Base-by-base conservation (phyloP, 2,329 filamentous ascomycete genomes). In the Fusarium coffeatum region DNA sequence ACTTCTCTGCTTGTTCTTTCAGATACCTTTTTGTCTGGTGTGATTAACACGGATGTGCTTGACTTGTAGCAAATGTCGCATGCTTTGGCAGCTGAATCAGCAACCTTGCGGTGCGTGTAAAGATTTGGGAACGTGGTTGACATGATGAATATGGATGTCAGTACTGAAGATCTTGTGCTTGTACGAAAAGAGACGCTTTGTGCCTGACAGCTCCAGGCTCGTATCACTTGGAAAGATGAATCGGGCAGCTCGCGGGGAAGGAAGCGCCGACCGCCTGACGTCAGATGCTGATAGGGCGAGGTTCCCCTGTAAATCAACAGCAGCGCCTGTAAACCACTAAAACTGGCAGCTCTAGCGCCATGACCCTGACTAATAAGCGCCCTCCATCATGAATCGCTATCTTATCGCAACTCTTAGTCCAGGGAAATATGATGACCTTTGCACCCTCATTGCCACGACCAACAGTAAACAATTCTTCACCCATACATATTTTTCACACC, bases 11-110 rank as follows among this genome's bases (percentile, higher is more conserved):
- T 48, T 45, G 54, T 40, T 63, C 34, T 27, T 55, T 34, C 37
- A 20, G 45, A 50, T 76, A 96, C 94, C 89, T 95, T 96, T 76
- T 93, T 94, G 75, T 97, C 94, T 1, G 92, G 88, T 11, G 94
- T 97, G 72, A 97, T 93, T 57, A 99, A 84, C 20, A 98, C 95
- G 71, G 91, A 97, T 9, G 90, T 89, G 63, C 91, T 93, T 11
- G 92, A 92, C 81, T 96, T 97, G 84, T 91, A 97, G 85, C 96
- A 98, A 68, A 98, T 89, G 80, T 93, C 92, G 81, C 96, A 99
- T 51, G 93, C 86, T 80, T 93, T 97, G 15, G 93, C 87, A 2
- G 91, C 87, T n/a, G 89, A 87, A 30, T 97, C 93, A 15, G 94
- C 94, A 37, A 98, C 95, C 72, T 90, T 93, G 51, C 95, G 92